Evolutionary conservation across 208 protist genomes (phyloP).

Genomic region (Sergeia podlipaevii): DNA sequence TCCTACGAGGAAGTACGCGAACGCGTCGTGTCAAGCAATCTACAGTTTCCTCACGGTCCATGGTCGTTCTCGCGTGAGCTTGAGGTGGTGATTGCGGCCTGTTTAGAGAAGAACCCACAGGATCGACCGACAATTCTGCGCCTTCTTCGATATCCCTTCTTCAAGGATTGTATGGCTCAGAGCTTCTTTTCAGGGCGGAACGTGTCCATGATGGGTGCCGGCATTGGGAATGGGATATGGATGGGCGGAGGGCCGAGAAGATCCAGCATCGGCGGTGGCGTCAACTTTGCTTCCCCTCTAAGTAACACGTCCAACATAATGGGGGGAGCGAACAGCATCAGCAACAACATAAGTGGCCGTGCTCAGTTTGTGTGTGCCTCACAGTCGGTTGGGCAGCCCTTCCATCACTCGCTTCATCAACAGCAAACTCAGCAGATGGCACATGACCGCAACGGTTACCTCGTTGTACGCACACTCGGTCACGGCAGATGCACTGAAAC

Average conservation of each 20-base stretch:
- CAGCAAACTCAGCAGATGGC: neutral
- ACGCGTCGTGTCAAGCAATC: slow-evolving; percentile 22
- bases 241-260: slow-evolving; percentile 18
- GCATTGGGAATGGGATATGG: neutral
- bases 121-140: slow-evolving; percentile 45
- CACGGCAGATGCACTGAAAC: slow-evolving; percentile 51
- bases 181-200: slow-evolving; percentile 4
- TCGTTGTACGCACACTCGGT: slow-evolving; percentile 42
- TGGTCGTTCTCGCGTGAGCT: slow-evolving; percentile 48
- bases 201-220: neutral
- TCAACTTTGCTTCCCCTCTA: too few species aligned
- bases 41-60: slow-evolving; percentile 32
- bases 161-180: slow-evolving; percentile 25
- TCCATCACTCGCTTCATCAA: neutral
- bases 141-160: slow-evolving; percentile 60
- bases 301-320: too few species aligned
- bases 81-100: slow-evolving; percentile 48
- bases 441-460: slow-evolving; percentile 33
- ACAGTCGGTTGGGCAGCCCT: too few species aligned
- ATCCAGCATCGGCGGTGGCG: slow-evolving; percentile 2
- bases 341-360: neutral
- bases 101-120: slow-evolving; percentile 47
- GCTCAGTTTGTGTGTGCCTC: too few species aligned
- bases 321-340: slow-evolving; percentile 4
- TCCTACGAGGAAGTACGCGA: slow-evolving; percentile 46